Evolutionary conservation across 2,329 filamentous ascomycete genomes (phyloP).

Genomic region (Zarea fungicola): DNA sequence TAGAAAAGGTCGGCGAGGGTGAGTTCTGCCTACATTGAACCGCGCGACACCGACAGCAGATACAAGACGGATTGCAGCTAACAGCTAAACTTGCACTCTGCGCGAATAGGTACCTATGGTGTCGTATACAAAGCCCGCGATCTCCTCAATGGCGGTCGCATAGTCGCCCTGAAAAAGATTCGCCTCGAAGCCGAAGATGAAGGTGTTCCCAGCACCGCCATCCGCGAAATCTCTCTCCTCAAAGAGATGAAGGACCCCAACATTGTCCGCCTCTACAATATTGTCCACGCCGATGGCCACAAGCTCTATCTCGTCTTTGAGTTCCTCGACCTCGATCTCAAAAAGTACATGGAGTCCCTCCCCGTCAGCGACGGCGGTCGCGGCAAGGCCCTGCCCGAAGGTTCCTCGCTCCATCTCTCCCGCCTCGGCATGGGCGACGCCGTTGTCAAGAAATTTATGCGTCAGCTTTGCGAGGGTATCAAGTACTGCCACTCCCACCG

Average conservation of each 20-base stretch:
- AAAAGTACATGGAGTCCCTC: slow-evolving; percentile 93
- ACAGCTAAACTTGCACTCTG: neutral
- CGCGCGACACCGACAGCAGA: neutral
- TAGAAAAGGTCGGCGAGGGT: slow-evolving; percentile 97
- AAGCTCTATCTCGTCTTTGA: slow-evolving; percentile 93
- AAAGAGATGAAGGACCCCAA: slow-evolving; percentile 93
- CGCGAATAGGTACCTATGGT: slow-evolving; percentile 72
- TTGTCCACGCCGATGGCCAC: slow-evolving; percentile 89
- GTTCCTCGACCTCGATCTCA: slow-evolving; percentile 85
- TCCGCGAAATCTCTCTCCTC: slow-evolving; percentile 87
- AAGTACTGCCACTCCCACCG: slow-evolving; percentile 86
- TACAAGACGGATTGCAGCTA: neutral
- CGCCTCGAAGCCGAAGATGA: slow-evolving; percentile 93
- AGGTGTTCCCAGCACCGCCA: slow-evolving; percentile 86
- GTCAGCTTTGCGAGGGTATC: slow-evolving; percentile 77
- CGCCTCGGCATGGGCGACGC: slow-evolving; percentile 68
- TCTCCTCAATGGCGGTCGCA: slow-evolving; percentile 72
- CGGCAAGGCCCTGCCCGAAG: slow-evolving; percentile 79
- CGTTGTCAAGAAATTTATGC: slow-evolving; percentile 92
- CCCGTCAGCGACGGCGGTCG: slow-evolving; percentile 79
- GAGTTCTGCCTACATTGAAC: slow-evolving; percentile 24
- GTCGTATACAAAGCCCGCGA: slow-evolving; percentile 94
- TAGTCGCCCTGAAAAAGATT: slow-evolving; percentile 93
- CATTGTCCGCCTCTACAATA: slow-evolving; percentile 83
- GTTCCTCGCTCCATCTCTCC: slow-evolving; percentile 57